Base-by-base conservation (phyloP, 2,329 filamentous ascomycete species). In the Phoma herbarum region DNA sequence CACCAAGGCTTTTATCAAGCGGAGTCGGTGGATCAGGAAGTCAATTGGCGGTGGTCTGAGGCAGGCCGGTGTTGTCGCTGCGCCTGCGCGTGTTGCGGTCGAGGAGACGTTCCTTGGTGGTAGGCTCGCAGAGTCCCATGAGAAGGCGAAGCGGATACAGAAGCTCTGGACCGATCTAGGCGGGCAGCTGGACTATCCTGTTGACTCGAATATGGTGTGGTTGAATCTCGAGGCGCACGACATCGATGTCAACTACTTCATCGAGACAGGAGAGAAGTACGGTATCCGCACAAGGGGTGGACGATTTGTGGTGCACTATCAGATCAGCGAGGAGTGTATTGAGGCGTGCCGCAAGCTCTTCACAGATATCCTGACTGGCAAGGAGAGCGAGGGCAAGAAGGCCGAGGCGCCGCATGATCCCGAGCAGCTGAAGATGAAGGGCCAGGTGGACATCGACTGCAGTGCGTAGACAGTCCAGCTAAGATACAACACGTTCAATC, bases 131-230 rank as follows among this genome's bases (percentile, higher is more conserved):
- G 79, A 80, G 48, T 85, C 84, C 9, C 90, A 94, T 75, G 78
- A 79, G 45, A 84, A 84, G 28, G 90, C 91, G 2, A 84, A 84
- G 74, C 80, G 80, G 66, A 81, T 93, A 23, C 87, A 84, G 25
- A 78, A 81, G 29, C 75, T 90, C 63, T 96, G 92, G 92, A 84
- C 81, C 5, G 79, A 78, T 16, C 80, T 88, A 50, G 92, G 92
- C 4, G 92, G 92, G 1, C 86, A 85, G 76, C 77, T 92, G 56
- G 77, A 83, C 20, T 82, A 88, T 59, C 89, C 90, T 0, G 88
- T 90, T 1, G 88, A 96, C 72, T 96, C 92, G n/a, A 96, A 96
- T 78, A 96, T 96, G 91, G 86, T 92, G 31, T 96, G 91, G 92
- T 71, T 96, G 57, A 89, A 96, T 74, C 79, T 95, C 16, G 84